These are phyloP conservation scores for Zygosaccharomyces pseudobailii DNA, from an alignment of 1,139 yeast genomes.

Conservation along the genomic window DNA sequence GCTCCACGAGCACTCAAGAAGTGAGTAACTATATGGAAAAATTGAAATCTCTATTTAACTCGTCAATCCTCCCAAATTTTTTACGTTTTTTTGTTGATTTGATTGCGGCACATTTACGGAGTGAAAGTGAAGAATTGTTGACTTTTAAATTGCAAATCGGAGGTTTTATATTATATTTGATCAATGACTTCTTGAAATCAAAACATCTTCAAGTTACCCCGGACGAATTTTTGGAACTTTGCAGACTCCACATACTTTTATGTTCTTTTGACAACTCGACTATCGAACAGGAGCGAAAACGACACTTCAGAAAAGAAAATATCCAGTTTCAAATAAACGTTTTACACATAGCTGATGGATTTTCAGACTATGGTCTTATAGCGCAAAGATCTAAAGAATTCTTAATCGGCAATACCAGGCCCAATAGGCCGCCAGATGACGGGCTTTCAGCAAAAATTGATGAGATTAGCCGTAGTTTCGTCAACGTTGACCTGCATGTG, in stretches of 20 bases:
- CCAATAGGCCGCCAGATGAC: neutral
- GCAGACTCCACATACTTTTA: constrained; percentile 13
- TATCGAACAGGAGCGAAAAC: neutral
- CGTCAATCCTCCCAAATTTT: constrained; percentile 2
- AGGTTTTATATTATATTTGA: constrained; percentile 8
- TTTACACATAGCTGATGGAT: constrained; percentile 17
- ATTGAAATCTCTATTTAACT: constrained; percentile 12
- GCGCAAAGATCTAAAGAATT: constrained; percentile 4
- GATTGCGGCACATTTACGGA: constrained; percentile 8
- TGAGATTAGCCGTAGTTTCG: constrained; percentile 3
- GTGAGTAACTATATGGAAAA: constrained; percentile 10
- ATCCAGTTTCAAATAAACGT: constrained; percentile 11
- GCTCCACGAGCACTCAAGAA: constrained; percentile 1
- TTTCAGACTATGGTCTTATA: constrained; percentile 12
- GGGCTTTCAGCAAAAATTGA: constrained; percentile 5
- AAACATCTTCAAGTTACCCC: constrained; percentile 16
- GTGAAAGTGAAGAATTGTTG: constrained; percentile 6
- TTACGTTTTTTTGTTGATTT: constrained; percentile 5
- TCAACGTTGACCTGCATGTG: neutral
- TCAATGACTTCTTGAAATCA: constrained; percentile 14
- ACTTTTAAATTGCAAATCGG: constrained; percentile 5
- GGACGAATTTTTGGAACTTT: constrained; percentile 18
- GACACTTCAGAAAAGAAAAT: constrained; percentile 7
- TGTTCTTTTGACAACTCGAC: constrained; percentile 5
- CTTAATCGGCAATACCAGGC: neutral